phyloP scores from a whole-genome alignment of 2,329 filamentous ascomycete species.

The Ceratocystis cubensis region DNA sequence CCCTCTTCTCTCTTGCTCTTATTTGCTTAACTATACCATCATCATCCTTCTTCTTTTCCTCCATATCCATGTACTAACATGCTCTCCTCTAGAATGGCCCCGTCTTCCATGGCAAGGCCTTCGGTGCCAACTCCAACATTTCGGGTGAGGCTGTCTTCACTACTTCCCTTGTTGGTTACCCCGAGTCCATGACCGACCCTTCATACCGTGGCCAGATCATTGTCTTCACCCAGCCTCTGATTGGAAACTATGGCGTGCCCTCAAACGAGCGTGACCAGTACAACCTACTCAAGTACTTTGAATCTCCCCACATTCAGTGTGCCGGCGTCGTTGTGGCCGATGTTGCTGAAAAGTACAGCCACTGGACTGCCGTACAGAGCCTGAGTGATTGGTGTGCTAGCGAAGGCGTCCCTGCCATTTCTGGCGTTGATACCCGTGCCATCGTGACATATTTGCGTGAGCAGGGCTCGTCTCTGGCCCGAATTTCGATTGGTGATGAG shows the following conservation, averaged over 20 bases:
- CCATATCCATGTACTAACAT: conserved; percentile 22
- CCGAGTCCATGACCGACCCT: conserved; percentile 83
- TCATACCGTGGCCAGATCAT: conserved; percentile 90
- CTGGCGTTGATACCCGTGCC: conserved; percentile 89
- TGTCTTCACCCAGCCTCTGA: conserved; percentile 94
- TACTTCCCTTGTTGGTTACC: conserved; percentile 93
- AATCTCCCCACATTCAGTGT: conserved; percentile 94
- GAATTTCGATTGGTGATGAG: conserved; percentile 90
- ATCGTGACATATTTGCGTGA: conserved; percentile 95
- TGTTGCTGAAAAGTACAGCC: conserved; percentile 85
- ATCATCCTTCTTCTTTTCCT: neutral
- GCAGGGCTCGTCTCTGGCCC: conserved; percentile 87
- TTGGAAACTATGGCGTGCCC: conserved; percentile 97
- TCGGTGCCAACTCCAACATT: conserved; percentile 91
- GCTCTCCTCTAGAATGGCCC: conserved; percentile 59
- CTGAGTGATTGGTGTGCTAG: conserved; percentile 88
- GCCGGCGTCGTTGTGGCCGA: conserved; percentile 93
- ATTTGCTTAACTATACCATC: neutral
- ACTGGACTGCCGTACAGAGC: conserved; percentile 97
- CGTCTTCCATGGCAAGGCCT: conserved; percentile 90
- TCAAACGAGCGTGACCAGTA: conserved; percentile 72
- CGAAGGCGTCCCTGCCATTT: conserved; percentile 91
- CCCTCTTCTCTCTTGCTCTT: too few relatives aligned
- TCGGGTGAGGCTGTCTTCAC: conserved; percentile 98
- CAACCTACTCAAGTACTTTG: conserved; percentile 93